A percentile compares a stretch with the other conserved stretches of the same genome.
Conservation (phyloP, 1,139 yeast species). For the Saccharomycopsis crataegensis region DNA sequence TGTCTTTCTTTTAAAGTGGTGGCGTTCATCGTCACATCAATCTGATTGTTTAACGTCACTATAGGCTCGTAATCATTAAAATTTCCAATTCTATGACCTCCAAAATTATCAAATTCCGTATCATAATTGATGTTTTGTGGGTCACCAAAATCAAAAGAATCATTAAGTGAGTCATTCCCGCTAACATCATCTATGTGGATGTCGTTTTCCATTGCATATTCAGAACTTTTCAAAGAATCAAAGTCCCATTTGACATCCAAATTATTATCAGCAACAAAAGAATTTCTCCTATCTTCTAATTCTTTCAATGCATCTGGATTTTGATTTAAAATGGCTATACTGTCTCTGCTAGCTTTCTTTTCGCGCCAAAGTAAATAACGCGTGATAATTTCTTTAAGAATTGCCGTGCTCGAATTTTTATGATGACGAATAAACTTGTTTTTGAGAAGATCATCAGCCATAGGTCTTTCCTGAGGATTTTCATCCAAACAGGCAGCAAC, state of each 20-base stretch:
- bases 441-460: slow-evolving; percentile 77
- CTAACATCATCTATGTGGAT: slow-evolving; percentile 1
- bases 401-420: slow-evolving; percentile 49
- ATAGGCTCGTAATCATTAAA: slow-evolving; percentile 14
- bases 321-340: slow-evolving; percentile 22
- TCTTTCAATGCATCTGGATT: slow-evolving; percentile 17
- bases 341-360: slow-evolving; percentile 45
- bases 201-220: slow-evolving; percentile 63
- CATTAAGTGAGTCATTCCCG: not conserved
- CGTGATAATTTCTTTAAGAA: slow-evolving; percentile 70
- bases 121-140: not conserved
- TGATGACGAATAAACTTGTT: slow-evolving; percentile 63
- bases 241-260: slow-evolving; percentile 85
- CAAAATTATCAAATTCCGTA: not conserved
- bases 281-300: slow-evolving; percentile 20
- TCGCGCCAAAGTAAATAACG: slow-evolving; percentile 80
- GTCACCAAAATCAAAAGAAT: slow-evolving; percentile 2
- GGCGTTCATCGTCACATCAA: slow-evolving; percentile 5
- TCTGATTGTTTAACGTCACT: slow-evolving; percentile 4
- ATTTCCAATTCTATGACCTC: slow-evolving; percentile 4
- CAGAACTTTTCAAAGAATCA: slow-evolving; percentile 66
- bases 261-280: slow-evolving; percentile 28
- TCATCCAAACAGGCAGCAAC: slow-evolving; percentile 92
- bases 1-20: slow-evolving; percentile 12
- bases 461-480: slow-evolving; percentile 79